These are phyloP conservation scores for Sphaerulina vaccinii DNA, from an alignment of 2,329 filamentous ascomycete species.

Conservation along the genomic window DNA sequence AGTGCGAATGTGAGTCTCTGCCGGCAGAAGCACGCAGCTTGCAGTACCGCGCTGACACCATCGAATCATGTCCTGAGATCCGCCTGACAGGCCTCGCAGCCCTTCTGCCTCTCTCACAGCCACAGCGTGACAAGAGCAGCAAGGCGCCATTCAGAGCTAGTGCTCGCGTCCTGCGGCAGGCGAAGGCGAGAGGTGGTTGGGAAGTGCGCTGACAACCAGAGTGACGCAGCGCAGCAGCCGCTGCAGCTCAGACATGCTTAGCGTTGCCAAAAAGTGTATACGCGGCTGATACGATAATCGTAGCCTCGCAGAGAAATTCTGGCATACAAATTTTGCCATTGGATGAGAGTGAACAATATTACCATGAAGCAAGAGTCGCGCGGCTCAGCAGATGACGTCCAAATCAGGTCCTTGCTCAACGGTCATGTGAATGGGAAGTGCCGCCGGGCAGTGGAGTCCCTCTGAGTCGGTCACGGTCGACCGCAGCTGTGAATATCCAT, in stretches of 20 bases:
- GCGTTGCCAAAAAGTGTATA: conserved; percentile 16
- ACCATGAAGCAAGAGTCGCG: conserved; percentile 8
- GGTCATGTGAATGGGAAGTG: conserved; percentile 24
- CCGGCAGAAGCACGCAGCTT: conserved; percentile 23
- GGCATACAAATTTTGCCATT: conserved; percentile 27
- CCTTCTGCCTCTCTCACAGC: conserved; percentile 20
- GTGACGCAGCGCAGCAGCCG: conserved; percentile 21
- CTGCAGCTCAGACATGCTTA: conserved; percentile 18
- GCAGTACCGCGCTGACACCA: conserved; percentile 18
- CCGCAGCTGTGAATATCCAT: conserved; percentile 21
- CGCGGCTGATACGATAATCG: conserved; percentile 17
- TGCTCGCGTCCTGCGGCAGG: conserved; percentile 18
- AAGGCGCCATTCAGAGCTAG: conserved; percentile 23
- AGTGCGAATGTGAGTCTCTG: conserved; percentile 15
- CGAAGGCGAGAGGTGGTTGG: conserved; percentile 23
- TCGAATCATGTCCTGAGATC: conserved; percentile 20
- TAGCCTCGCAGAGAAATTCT: conserved; percentile 21
- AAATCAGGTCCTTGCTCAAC: conserved; percentile 6
- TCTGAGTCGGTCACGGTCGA: conserved; percentile 17
- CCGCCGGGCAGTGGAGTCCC: conserved; percentile 20
- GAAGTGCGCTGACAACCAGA: conserved; percentile 22
- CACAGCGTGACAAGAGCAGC: conserved; percentile 17
- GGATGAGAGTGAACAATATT: conserved; percentile 21
- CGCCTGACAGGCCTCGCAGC: conserved; percentile 19
- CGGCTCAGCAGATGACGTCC: conserved; percentile 21